phyloP scores from a whole-genome alignment of 108 stramenopile genomes.

The Schizochytrium sp. region DNA sequence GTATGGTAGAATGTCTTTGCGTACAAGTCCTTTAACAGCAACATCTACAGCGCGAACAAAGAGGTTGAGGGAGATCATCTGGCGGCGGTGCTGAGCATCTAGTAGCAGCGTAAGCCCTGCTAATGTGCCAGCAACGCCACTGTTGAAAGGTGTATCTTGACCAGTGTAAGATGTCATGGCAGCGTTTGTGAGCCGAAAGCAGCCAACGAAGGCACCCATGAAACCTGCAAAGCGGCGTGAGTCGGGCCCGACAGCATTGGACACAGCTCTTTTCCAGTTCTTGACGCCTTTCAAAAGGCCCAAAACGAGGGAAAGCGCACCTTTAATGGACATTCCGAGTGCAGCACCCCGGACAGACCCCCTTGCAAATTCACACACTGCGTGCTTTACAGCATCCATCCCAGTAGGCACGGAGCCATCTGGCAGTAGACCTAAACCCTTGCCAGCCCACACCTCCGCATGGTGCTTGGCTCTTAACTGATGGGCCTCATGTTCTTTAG shows the following conservation, averaged over 20 bases:
- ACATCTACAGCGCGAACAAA: slow-evolving; percentile 47
- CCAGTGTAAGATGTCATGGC: background rate
- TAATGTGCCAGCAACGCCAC: slow-evolving; percentile 17
- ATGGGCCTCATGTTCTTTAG: background rate
- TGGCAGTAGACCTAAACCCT: background rate
- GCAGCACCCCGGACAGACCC: background rate
- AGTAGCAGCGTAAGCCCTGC: background rate
- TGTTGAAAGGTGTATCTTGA: background rate
- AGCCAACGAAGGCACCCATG: slow-evolving; percentile 39
- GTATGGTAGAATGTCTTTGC: background rate
- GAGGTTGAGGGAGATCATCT: slow-evolving; percentile 17
- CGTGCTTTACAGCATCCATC: slow-evolving; percentile 8
- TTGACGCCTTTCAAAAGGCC: background rate
- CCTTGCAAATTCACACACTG: background rate
- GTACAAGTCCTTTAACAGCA: background rate
- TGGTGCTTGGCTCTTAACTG: background rate
- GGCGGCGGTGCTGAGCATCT: slow-evolving; percentile 32
- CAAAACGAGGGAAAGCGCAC: slow-evolving; percentile 8
- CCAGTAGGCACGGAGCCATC: slow-evolving; percentile 17
- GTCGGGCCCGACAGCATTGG: background rate
- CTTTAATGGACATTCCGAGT: slow-evolving; percentile 27
- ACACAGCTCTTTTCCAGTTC: background rate
- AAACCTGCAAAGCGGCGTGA: slow-evolving; percentile 4
- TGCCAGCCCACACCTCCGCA: background rate
- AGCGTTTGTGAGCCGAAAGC: slow-evolving; percentile 33